Percentiles rank a stretch among this genome's conserved stretches.
Conservation (phyloP, 805 yeast genomes). For the Yamadazyma philogaea region DNA sequence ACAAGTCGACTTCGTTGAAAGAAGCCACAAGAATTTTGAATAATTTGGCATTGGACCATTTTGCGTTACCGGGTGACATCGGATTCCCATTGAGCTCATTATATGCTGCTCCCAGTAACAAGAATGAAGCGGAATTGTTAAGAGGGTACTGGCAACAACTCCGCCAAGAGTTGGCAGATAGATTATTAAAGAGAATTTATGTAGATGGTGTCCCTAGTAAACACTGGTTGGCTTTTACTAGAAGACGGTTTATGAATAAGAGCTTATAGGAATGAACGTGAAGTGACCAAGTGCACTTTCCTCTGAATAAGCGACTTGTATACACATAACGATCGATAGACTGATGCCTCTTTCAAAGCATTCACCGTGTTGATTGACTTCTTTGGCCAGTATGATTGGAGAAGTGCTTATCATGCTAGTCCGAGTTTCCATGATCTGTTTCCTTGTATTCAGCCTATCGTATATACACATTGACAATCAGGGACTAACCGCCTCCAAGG, state of each 20-base stretch:
- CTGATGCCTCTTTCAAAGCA: too few species aligned
- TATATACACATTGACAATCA: too few species aligned
- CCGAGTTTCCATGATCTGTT: too few species aligned
- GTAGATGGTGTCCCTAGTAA: constrained; percentile 69
- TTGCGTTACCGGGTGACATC: constrained; percentile 91
- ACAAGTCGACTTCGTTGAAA: constrained; percentile 42
- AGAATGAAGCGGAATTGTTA: constrained; percentile 73
- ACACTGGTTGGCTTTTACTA: constrained; percentile 93
- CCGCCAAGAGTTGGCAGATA: constrained; percentile 86
- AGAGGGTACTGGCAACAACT: constrained; percentile 84
- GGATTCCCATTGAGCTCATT: constrained; percentile 89
- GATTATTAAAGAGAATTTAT: constrained; percentile 74
- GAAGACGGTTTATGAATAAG: constrained; percentile 91
- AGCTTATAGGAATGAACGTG: neutral
- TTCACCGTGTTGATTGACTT: too few species aligned
- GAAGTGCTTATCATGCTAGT: too few species aligned
- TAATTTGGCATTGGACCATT: constrained; percentile 82
- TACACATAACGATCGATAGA: too few species aligned
- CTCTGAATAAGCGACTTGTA: too few species aligned
- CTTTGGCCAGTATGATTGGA: too few species aligned
- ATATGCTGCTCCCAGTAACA: constrained; percentile 68
- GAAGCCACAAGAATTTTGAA: constrained; percentile 71
- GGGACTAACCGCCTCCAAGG: too few species aligned
- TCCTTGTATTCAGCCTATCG: too few species aligned
- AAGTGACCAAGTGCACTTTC: too few species aligned